Conservation (phyloP, 2,329 filamentous ascomycete species). For the Alternaria brassicicola region DNA sequence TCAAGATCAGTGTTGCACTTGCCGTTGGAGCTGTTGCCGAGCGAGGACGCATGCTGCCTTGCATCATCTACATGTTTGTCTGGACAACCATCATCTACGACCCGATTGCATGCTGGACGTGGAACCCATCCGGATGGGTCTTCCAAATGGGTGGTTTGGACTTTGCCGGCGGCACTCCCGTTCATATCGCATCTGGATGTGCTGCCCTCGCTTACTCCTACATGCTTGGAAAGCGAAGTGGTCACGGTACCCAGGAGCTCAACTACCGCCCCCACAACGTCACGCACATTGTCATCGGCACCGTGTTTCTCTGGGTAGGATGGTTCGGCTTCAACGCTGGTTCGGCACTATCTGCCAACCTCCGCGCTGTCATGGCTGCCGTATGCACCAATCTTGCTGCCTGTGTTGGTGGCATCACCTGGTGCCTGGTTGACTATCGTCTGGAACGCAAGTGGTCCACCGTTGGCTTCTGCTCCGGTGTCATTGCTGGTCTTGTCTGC, state of each 20-base stretch:
- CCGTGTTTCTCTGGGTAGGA: slow-evolving; percentile 92
- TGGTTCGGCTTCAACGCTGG: slow-evolving; percentile 97
- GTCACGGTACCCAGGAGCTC: slow-evolving; percentile 84
- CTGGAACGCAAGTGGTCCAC: slow-evolving; percentile 92
- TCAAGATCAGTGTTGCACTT: slow-evolving; percentile 69
- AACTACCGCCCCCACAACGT: slow-evolving; percentile 95
- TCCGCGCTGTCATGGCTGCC: slow-evolving; percentile 85
- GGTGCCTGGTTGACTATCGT: slow-evolving; percentile 87
- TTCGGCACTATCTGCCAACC: slow-evolving; percentile 78
- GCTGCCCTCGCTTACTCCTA: slow-evolving; percentile 89
- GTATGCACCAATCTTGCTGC: slow-evolving; percentile 86
- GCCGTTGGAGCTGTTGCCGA: slow-evolving; percentile 86
- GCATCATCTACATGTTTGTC: slow-evolving; percentile 89
- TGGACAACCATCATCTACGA: slow-evolving; percentile 92
- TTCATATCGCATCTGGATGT: slow-evolving; percentile 83
- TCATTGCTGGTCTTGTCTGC: slow-evolving; percentile 83
- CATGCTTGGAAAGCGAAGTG: slow-evolving; percentile 84
- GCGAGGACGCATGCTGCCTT: slow-evolving; percentile 84
- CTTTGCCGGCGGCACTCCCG: slow-evolving; percentile 88
- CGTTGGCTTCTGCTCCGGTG: slow-evolving; percentile 90
- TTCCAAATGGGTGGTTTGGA: slow-evolving; percentile 80
- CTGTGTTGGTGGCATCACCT: slow-evolving; percentile 83
- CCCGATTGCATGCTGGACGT: slow-evolving; percentile 93
- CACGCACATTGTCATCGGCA: slow-evolving; percentile 89
- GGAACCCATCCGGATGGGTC: slow-evolving; percentile 84